Evolutionary conservation across 2,329 filamentous ascomycete species (phyloP).

Genomic region (Zymoseptoria ardabiliae): DNA sequence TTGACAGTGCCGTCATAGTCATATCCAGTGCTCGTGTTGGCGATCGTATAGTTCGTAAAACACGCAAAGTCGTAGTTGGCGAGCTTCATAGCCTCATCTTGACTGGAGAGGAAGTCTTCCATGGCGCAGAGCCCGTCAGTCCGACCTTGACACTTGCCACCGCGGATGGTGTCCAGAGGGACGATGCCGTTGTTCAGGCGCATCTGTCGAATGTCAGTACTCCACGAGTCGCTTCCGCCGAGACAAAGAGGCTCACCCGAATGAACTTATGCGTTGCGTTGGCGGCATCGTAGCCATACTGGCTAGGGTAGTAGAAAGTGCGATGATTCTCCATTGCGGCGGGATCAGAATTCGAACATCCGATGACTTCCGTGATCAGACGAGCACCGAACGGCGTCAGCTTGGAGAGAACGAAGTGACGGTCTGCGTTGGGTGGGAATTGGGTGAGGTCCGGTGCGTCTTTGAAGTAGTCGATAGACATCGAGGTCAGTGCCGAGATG

Average conservation of each 20-base stretch:
- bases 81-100: background rate
- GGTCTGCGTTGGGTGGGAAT: constrained; percentile 38
- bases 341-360: constrained; percentile 39
- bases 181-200: constrained; percentile 45
- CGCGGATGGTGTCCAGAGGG: constrained; percentile 42
- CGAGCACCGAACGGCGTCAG: constrained; percentile 32
- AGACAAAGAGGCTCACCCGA: constrained; percentile 18
- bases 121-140: constrained; percentile 42
- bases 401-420: background rate
- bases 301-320: constrained; percentile 36
- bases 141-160: constrained; percentile 38
- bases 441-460: constrained; percentile 38
- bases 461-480: constrained; percentile 49
- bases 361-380: constrained; percentile 50
- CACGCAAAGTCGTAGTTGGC: constrained; percentile 44
- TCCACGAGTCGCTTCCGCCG: background rate
- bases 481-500: constrained; percentile 43
- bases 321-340: constrained; percentile 33
- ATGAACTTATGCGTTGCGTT: constrained; percentile 41
- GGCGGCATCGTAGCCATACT: constrained; percentile 41
- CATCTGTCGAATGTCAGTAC: constrained; percentile 24
- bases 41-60: constrained; percentile 42
- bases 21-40: constrained; percentile 30
- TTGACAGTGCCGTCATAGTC: constrained; percentile 37
- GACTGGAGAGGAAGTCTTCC: constrained; percentile 23